These are phyloP conservation scores for Aspergillus sparsus DNA, from an alignment of 495 filamentous ascomycete genomes.

Conservation along the genomic window DNA sequence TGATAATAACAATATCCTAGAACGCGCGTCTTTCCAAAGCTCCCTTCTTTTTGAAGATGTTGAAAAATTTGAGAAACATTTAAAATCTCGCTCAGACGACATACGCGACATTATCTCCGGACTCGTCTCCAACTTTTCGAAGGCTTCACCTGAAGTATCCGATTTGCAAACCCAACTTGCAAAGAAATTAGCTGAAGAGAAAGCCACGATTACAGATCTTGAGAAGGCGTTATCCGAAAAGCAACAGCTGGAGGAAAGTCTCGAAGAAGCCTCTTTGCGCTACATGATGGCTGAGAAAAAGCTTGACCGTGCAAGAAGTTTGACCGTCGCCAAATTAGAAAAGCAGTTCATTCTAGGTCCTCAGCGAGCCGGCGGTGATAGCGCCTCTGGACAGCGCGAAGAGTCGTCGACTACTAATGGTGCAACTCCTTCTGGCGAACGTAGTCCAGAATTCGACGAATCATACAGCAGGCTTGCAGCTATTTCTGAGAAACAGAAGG, in stretches of 20 bases:
- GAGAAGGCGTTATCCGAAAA: slow-evolving; percentile 77
- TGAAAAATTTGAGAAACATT: slow-evolving; percentile 72
- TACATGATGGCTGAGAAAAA: slow-evolving; percentile 95
- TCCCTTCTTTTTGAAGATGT: slow-evolving; percentile 40
- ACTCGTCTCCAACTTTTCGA: slow-evolving; percentile 51
- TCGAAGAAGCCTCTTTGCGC: slow-evolving; percentile 81
- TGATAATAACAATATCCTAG: slow-evolving; percentile 25
- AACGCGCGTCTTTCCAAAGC: slow-evolving; percentile 34
- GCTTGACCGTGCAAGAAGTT: slow-evolving; percentile 81
- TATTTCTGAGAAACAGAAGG: slow-evolving; percentile 76
- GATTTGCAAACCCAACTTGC: slow-evolving; percentile 74
- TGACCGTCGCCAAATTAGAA: slow-evolving; percentile 89
- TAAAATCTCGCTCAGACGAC: slow-evolving; percentile 60
- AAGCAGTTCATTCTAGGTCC: slow-evolving; percentile 75
- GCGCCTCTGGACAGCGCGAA: slow-evolving; percentile 57
- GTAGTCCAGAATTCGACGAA: slow-evolving; percentile 61
- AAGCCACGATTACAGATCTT: slow-evolving; percentile 72
- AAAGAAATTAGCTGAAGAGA: slow-evolving; percentile 74
- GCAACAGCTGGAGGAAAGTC: slow-evolving; percentile 75
- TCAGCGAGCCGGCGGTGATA: slow-evolving; percentile 49
- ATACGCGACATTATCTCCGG: slow-evolving; percentile 62
- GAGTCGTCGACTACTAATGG: slow-evolving; percentile 55
- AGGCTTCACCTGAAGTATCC: slow-evolving; percentile 61
- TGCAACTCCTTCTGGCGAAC: slow-evolving; percentile 52
- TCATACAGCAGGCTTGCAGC: slow-evolving; percentile 73